Base-by-base conservation (phyloP, 495 filamentous ascomycete species). In the Stereocaulon alpinum region DNA sequence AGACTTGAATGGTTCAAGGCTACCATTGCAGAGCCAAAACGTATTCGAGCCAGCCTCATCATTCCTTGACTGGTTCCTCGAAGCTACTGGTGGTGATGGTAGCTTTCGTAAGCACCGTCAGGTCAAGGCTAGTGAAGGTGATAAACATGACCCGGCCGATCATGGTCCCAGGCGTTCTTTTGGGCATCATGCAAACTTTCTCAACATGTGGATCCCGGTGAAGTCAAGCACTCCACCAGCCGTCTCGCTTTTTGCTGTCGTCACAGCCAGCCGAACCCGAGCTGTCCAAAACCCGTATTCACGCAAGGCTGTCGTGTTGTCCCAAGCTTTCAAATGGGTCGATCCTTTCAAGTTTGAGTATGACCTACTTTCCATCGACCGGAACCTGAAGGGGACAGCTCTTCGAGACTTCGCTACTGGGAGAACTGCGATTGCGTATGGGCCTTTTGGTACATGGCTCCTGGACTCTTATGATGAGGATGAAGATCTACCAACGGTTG, bases 101-200 rank as follows among this genome's bases (percentile, higher is more conserved):
- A 0, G 40, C 4, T 48, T 55, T 60, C 2, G 45, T 47, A 22
- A 17, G 2, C 34, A 37, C 7, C 7, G 34, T 37, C 34, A 12
- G 7, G 34, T 12, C 12, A 37, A 37, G 34, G 3, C 54, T 60
- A 22, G n/a, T 4, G 3, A 30, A 7, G 17, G 30, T 10, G n/a
- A 9, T 30, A 15, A 2, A 5, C 7, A 6, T 1, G 30, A 10
- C 9, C 12, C 4, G 27, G 30, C 7, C 12, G 10, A 50, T 5
- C 30, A 50, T 15, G 4, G 17, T 1, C 11, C 47, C 4, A 20
- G 42, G 18, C 20, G 6, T 0, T 17, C 30, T 0, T 10, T n/a
- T 1, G 48, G 68, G 3, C 74, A 76, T 24, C 75, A 77, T 50
- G 70, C 67, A 56, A 76, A 75, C 51, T 72, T 69, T 64, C 22